Base-by-base conservation (phyloP, 2,329 filamentous ascomycete species). In the Cordyceps tenuipes region DNA sequence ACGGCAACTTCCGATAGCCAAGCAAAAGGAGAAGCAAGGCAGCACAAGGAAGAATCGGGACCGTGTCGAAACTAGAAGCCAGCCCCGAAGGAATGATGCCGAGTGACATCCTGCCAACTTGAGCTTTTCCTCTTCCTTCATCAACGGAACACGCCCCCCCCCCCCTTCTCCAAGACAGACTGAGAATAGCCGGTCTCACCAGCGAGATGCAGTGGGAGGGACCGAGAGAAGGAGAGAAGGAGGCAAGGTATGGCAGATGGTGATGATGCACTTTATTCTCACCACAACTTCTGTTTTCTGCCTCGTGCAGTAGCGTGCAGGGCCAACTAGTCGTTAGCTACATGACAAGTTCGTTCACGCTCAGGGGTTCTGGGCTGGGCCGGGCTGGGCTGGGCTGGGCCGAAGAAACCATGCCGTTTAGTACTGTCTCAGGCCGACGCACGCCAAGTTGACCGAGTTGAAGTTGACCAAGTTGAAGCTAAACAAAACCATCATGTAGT, bases 401-500 rank as follows among this genome's bases (percentile, higher is more conserved):
- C 34, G 10, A 49, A 57, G 55, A 34, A 34, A 43, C 5, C 44
- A 46, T 52, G 12, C 56, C 36, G 26, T 31, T 13, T n/a, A 23
- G 15, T 36, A 47, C 23, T 59, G 56, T 59, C 48, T 59, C 56
- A 59, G 47, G 47, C 36, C 23, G 26, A 49, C 43, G 55, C 46
- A 57, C 31, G 47, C 41, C 55, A 50, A n/a, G n/a, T n/a, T 57
- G 55, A 58, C 29, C n/a, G n/a, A n/a, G n/a, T n/a, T n/a, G n/a
- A n/a, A n/a, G n/a, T n/a, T n/a, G n/a, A 36, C 47, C 21, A 44
- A 49, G 36, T 21, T n/a, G 26, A 21, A 13, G 21, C 8, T 21
- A 12, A 3, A 3, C 6, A 29, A 29, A n/a, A n/a, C n/a, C n/a
- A n/a, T n/a, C n/a, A n/a, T n/a, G n/a, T n/a, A n/a, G n/a, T n/a